Evolutionary conservation across 805 yeast species (phyloP), one percentile per base, ranked within the genome.

Genomic region (Yarrowia sp.): DNA sequence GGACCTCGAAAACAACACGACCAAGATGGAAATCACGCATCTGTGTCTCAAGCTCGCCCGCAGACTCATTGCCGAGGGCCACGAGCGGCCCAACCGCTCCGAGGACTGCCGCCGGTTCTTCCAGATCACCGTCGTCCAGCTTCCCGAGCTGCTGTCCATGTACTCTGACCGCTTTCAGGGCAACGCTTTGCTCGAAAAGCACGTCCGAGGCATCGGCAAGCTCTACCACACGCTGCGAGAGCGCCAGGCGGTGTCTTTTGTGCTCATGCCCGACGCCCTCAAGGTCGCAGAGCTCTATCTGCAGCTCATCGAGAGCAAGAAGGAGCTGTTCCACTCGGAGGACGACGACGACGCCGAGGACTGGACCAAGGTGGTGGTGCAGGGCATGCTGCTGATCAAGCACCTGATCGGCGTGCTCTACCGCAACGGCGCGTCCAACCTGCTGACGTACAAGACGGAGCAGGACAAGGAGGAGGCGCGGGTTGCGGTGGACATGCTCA

Each of bases 11-110:
- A 55, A 31, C 38, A 39, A 83, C 68, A 71, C 84, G 29, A 78
- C 83, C 2, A 72, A 80, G 19, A 81, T 89, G 82, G 89, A 88
- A 70, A 81, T 90, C 19, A 88, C 94, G 16, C 91, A 92, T 71
- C 70, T 89, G 51, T 80, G 90, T 32, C 78, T 92, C 64, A 93
- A 94, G 72, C 84, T 83, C 27, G 73, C 88, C 29, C 78, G 96
- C 66, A 78, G 96, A 64, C 78, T 88, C 18, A 78, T 90, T 2
- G 85, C 85, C 1, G 93, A 87, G 68, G 96, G 96, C 0, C 85
- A 81, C 66, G 90, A 86, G 47, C 79, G 81, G 64, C 87, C 90
- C 1, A 85, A 88, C 64, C 80, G 85, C 47, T 82, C 81, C 61
- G 78, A 71, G 16, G 80, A 79, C 27, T 80, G 90, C 2, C 74